A percentile compares a stretch with the other conserved stretches of the same genome.
Evolutionary conservation across 2,329 filamentous ascomycete genomes (phyloP).

Genomic region (Dendrostoma leiphaemia): DNA sequence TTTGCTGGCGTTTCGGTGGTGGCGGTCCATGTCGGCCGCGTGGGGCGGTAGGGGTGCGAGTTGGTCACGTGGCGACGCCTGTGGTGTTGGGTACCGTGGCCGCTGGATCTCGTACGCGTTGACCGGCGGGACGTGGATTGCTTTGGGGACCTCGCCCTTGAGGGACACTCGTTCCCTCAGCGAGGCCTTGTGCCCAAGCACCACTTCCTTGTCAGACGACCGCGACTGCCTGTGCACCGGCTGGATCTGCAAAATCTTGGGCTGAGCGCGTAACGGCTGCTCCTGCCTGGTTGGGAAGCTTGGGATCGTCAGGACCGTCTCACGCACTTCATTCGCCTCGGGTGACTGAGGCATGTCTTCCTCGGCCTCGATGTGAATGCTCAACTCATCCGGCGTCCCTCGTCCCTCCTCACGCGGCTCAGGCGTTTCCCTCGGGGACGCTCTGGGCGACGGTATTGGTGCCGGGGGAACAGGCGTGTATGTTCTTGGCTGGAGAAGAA

Average conservation of each 20-base stretch:
- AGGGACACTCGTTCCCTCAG: conserved; percentile 53
- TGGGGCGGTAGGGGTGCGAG: conserved; percentile 46
- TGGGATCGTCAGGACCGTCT: conserved; percentile 16
- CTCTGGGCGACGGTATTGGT: conserved; percentile 46
- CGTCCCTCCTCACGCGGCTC: conserved; percentile 1
- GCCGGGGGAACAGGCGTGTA: conserved; percentile 53
- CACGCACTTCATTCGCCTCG: conserved; percentile 14
- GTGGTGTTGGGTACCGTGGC: conserved; percentile 21
- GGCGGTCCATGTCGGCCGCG: conserved; percentile 44
- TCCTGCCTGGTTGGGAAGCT: not conserved
- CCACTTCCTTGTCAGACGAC: conserved; percentile 9
- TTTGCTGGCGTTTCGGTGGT: conserved; percentile 32
- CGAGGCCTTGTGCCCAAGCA: conserved; percentile 39
- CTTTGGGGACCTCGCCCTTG: conserved; percentile 50
- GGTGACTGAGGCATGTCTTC: conserved; percentile 10
- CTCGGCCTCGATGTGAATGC: conserved; percentile 18
- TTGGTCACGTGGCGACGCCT: conserved; percentile 21
- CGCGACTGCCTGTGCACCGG: conserved; percentile 9
- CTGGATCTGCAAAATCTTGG: conserved; percentile 14
- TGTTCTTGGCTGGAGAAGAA: conserved; percentile 55
- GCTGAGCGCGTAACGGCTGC: not conserved
- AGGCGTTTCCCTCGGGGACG: conserved; percentile 19
- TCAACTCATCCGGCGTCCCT: conserved; percentile 16
- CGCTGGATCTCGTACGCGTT: conserved; percentile 34
- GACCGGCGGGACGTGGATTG: conserved; percentile 52